phyloP scores from a whole-genome alignment of 495 filamentous ascomycete species.

The Aspergillus bertholletiae region DNA sequence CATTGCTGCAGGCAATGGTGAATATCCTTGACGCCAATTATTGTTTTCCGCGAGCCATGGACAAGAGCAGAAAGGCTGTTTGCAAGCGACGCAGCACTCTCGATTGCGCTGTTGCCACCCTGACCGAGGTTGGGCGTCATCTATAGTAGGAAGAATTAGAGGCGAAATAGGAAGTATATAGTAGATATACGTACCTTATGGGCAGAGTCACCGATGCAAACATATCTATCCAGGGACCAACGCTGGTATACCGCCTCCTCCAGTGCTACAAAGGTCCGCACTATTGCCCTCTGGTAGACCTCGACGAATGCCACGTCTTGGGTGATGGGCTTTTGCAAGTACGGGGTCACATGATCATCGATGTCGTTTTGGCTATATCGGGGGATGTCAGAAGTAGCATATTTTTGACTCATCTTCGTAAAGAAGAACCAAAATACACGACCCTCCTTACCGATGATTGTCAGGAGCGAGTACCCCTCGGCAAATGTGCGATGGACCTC shows the following conservation, averaged over 20 bases:
- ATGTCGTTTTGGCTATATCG: constrained; percentile 17
- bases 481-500: constrained; percentile 2
- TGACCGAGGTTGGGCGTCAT: constrained; percentile 21
- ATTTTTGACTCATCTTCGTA: constrained; percentile 34
- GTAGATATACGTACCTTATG: constrained; percentile 20
- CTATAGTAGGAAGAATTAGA: neutral
- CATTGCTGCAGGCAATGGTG: neutral
- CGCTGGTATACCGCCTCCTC: constrained; percentile 16
- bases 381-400: constrained; percentile 27
- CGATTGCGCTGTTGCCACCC: constrained; percentile 24
- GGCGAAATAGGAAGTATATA: no score
- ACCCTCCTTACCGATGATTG: constrained; percentile 12
- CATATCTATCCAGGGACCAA: constrained; percentile 14
- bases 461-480: constrained; percentile 6
- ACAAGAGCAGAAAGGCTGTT: constrained; percentile 26
- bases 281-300: neutral
- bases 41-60: neutral
- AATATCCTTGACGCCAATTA: neutral
- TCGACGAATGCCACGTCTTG: neutral
- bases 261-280: constrained; percentile 2
- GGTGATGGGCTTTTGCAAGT: neutral
- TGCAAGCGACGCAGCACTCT: constrained; percentile 38
- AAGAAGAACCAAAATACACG: constrained; percentile 31
- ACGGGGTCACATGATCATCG: neutral
- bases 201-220: constrained; percentile 21